phyloP scores from a whole-genome alignment of 768 basidiomycete species.

The Mycena rosella region DNA sequence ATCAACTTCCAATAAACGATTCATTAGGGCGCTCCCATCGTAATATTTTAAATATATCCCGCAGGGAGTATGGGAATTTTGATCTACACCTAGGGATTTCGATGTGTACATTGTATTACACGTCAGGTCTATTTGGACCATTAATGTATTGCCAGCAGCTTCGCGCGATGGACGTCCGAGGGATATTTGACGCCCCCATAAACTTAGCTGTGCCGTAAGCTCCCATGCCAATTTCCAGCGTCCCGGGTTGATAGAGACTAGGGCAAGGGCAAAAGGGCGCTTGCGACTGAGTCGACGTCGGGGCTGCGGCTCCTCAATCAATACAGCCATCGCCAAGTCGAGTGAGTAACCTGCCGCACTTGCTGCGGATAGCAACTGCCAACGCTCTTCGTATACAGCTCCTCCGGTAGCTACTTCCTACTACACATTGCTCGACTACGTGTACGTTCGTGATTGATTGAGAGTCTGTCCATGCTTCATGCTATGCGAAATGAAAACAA shows the following conservation, averaged over 20 bases:
- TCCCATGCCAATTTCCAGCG: neutral
- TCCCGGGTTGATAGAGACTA: neutral
- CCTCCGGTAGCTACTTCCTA: neutral
- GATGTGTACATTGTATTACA: neutral
- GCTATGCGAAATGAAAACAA: too few species aligned
- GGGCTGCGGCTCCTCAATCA: too few species aligned
- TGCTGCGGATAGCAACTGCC: neutral
- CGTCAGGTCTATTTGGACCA: neutral
- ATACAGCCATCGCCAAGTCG: too few species aligned
- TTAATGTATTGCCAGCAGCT: neutral
- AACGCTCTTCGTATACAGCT: neutral
- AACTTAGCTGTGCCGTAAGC: neutral
- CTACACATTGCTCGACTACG: conserved; percentile 14
- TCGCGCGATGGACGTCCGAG: too few species aligned
- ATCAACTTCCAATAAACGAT: conserved; percentile 6
- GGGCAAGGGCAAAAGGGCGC: neutral
- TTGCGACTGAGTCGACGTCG: neutral
- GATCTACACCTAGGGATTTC: too few species aligned
- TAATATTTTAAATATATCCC: neutral
- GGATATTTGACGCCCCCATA: too few species aligned
- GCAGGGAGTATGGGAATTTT: neutral
- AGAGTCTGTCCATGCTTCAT: conserved; percentile 41
- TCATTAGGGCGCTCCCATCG: conserved; percentile 18
- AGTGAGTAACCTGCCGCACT: neutral
- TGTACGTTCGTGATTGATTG: conserved; percentile 12